Percentiles rank a stretch among this genome's conserved stretches.
Conservation (phyloP, 441 rosid species). For the Populus hybrid region DNA sequence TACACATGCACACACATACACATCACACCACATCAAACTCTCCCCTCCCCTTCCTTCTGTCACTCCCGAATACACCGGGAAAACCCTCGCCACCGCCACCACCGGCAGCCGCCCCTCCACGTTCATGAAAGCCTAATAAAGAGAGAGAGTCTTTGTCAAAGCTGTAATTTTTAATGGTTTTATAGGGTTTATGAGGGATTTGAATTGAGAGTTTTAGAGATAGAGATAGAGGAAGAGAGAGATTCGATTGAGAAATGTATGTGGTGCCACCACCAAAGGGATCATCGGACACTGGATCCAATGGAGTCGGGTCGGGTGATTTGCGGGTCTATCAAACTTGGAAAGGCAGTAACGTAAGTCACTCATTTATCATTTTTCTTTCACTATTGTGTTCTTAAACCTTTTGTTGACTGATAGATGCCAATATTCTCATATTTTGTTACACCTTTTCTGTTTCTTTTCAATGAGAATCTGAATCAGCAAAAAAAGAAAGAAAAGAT, state of each 20-base stretch:
- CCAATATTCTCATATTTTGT: background rate
- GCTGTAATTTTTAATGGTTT: background rate
- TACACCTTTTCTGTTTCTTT: background rate
- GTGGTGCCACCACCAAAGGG: slow-evolving; percentile 61
- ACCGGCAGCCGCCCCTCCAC: background rate
- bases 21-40: background rate
- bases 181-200: background rate
- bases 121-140: slow-evolving; percentile 6
- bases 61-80: background rate
- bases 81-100: background rate
- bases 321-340: slow-evolving; percentile 61
- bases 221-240: background rate
- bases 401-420: background rate
- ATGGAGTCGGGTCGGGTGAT: slow-evolving; percentile 34
- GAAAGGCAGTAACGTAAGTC: slow-evolving; percentile 84
- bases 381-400: background rate
- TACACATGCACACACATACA: background rate
- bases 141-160: background rate
- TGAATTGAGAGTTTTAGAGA: background rate
- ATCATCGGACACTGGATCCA: slow-evolving; percentile 25
- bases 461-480: background rate
- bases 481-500: background rate
- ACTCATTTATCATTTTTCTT: background rate
- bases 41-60: background rate
- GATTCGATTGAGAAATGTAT: slow-evolving; percentile 39